A percentile compares a stretch with the other conserved stretches of the same genome.
Evolutionary conservation across 169 alveolate species (phyloP).

Genomic region (Fabrea salina): DNA sequence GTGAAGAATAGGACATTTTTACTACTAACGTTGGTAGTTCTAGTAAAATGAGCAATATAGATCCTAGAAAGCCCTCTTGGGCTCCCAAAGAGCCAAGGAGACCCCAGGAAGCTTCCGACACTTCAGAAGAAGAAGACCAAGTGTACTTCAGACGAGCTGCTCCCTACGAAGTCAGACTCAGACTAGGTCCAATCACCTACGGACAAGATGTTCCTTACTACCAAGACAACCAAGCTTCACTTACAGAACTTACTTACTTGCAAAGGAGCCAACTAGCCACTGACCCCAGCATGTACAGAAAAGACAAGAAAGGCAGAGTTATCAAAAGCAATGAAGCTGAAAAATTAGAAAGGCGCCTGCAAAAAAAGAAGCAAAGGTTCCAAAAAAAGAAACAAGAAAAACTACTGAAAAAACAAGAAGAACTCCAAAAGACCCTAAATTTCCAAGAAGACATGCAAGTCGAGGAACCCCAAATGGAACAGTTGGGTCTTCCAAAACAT

Average conservation of each 20-base stretch:
- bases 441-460: background rate
- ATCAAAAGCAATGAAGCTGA: background rate
- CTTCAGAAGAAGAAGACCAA: background rate
- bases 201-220: constrained; percentile 13
- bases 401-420: background rate
- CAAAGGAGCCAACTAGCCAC: background rate
- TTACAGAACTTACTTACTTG: background rate
- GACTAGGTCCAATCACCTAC: background rate
- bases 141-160: constrained; percentile 8
- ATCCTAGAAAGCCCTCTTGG: constrained; percentile 3
- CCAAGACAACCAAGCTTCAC: background rate
- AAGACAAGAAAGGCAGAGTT: constrained; percentile 17
- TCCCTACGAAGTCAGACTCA: background rate
- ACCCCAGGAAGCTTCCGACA: constrained; percentile 9
- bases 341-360: background rate
- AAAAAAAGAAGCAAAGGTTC: background rate
- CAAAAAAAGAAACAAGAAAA: background rate
- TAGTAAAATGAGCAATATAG: constrained; percentile 23
- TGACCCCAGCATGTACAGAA: background rate
- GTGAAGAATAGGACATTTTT: no score
- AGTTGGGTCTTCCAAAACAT: constrained; percentile 8
- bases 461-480: background rate
- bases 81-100: constrained; percentile 11
- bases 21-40: no score
- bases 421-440: background rate